Evolutionary conservation across 495 filamentous ascomycete species (phyloP).

Genomic region (Penicillium fimorum): DNA sequence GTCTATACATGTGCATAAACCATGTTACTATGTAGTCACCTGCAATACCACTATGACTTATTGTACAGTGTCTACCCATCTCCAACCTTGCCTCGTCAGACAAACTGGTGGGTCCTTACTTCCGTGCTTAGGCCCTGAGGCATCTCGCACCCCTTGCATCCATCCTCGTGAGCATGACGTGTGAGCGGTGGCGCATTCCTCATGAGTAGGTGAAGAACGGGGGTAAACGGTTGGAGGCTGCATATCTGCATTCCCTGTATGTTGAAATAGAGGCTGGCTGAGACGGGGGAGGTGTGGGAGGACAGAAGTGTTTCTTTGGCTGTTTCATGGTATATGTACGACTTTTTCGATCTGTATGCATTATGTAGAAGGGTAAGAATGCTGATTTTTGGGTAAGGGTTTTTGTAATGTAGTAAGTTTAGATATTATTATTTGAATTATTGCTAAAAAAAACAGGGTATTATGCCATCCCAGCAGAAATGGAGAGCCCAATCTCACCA

Average conservation of each 20-base stretch:
- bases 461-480: background rate
- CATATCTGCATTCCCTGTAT: constrained; percentile 5
- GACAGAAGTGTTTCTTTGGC: background rate
- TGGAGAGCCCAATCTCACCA: background rate
- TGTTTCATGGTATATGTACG: background rate
- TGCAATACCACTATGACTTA: too few species aligned
- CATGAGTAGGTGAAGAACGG: constrained; percentile 10
- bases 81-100: constrained; percentile 16
- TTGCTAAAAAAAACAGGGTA: constrained; percentile 4
- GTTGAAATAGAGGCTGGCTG: constrained; percentile 2
- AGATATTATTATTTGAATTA: background rate
- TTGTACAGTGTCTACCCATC: background rate
- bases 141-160: constrained; percentile 28
- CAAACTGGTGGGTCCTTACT: constrained; percentile 14
- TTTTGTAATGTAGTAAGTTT: background rate
- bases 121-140: constrained; percentile 3
- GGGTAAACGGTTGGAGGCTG: constrained; percentile 13
- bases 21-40: background rate
- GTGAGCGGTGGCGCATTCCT: constrained; percentile 13
- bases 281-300: background rate
- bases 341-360: background rate
- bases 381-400: background rate
- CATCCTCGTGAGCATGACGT: constrained; percentile 27
- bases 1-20: constrained; percentile 1
- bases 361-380: background rate